phyloP scores from a whole-genome alignment of 495 filamentous ascomycete genomes.

The Stereocaulon alpinum region DNA sequence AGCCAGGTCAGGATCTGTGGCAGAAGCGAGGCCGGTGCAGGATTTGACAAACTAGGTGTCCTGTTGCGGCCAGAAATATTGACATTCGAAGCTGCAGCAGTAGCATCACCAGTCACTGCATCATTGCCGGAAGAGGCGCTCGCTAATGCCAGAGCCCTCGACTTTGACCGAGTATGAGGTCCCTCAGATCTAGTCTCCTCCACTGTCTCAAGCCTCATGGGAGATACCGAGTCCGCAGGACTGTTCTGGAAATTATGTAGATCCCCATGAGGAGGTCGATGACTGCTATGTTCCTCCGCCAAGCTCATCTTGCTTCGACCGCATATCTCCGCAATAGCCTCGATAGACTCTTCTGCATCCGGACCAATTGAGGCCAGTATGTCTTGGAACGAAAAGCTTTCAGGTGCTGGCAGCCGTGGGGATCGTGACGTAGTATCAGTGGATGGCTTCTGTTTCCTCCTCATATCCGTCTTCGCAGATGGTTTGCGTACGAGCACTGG shows the following conservation, averaged over 20 bases:
- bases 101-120: conserved; percentile 2
- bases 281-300: conserved; percentile 53
- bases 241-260: conserved; percentile 25
- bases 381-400: conserved; percentile 45
- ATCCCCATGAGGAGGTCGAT: conserved; percentile 51
- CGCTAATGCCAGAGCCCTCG: conserved; percentile 11
- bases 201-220: conserved; percentile 15
- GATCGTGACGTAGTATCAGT: conserved; percentile 4
- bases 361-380: conserved; percentile 51
- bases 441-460: conserved; percentile 6
- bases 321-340: conserved; percentile 55
- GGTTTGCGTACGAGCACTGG: conserved; percentile 14
- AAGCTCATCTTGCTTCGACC: conserved; percentile 51
- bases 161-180: conserved; percentile 8
- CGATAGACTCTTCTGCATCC: conserved; percentile 45
- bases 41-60: not conserved
- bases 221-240: not conserved
- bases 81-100: conserved; percentile 15
- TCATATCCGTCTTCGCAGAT: conserved; percentile 9
- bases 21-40: conserved; percentile 5
- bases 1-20: conserved; percentile 17
- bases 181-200: conserved; percentile 9
- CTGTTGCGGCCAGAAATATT: conserved; percentile 7
- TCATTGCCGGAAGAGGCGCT: not conserved
- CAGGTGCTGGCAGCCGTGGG: conserved; percentile 2